Conservation (phyloP, 441 rosid genomes). For the Croton setiger region DNA sequence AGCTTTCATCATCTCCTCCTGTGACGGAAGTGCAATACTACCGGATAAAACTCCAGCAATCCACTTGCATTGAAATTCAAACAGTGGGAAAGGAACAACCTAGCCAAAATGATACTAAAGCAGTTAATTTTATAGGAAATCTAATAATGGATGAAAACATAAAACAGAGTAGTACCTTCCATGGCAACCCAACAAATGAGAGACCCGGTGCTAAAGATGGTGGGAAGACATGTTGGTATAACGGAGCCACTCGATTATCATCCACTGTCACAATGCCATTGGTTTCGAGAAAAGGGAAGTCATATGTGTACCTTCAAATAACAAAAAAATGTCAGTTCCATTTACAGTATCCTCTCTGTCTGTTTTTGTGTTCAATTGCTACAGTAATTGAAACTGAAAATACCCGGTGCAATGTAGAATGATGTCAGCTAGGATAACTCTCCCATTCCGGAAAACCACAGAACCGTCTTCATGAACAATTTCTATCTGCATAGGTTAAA, state of each 20-base stretch:
- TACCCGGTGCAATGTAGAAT: too few relatives aligned
- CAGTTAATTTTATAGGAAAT: too few relatives aligned
- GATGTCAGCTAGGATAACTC: too few relatives aligned
- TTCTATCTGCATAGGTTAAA: too few relatives aligned
- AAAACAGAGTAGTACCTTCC: conserved; percentile 33
- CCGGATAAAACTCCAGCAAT: conserved; percentile 68
- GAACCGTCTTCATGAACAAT: too few relatives aligned
- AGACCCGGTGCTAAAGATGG: conserved; percentile 56
- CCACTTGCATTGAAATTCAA: conserved; percentile 81
- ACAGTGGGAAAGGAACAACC: conserved; percentile 46
- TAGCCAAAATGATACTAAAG: conserved; percentile 11
- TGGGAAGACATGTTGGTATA: conserved; percentile 72
- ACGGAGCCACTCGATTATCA: conserved; percentile 64
- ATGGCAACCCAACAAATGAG: conserved; percentile 74
- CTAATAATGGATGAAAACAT: neutral
- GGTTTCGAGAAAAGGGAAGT: conserved; percentile 63
- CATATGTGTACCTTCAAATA: conserved; percentile 49
- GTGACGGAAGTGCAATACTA: conserved; percentile 51
- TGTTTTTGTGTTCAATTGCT: too few relatives aligned
- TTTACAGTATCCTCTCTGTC: too few relatives aligned
- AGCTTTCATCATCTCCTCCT: conserved; percentile 63
- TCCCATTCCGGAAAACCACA: too few relatives aligned
- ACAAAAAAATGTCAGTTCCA: neutral
- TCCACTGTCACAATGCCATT: conserved; percentile 50
- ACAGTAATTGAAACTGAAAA: too few relatives aligned